Evolutionary conservation across 164 flowering plant genomes (phyloP).

Genomic region (Cinnamomum chago): DNA sequence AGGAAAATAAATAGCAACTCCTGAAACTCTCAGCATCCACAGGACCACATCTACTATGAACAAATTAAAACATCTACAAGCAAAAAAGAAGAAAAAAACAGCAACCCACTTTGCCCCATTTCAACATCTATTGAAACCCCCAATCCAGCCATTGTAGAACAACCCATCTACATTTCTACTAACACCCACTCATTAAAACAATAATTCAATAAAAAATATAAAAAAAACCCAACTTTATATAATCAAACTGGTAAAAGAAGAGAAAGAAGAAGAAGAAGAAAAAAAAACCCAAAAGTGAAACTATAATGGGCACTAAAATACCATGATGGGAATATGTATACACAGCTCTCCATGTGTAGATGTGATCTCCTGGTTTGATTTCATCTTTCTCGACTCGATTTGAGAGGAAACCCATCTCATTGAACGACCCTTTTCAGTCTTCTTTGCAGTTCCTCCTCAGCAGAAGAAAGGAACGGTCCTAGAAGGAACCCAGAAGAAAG

Average conservation of each 20-base stretch:
- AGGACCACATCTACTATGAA: background rate
- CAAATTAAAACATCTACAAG: background rate
- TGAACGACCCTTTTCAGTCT: background rate
- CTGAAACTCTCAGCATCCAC: background rate
- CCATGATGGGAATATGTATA: conserved; percentile 98
- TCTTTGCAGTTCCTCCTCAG: background rate
- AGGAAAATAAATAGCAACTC: background rate
- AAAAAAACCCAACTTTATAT: background rate
- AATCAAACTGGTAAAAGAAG: background rate
- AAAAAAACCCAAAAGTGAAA: background rate
- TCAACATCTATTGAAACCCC: background rate
- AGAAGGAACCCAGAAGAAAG: background rate
- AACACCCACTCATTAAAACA: background rate
- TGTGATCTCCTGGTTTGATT: conserved; percentile 87
- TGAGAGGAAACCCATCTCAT: conserved; percentile 73
- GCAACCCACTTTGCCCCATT: background rate
- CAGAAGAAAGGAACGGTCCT: background rate
- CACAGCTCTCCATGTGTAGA: conserved; percentile 88
- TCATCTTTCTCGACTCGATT: conserved; percentile 66
- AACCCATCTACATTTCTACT: background rate
- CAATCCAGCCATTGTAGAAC: background rate
- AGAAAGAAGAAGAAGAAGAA: background rate
- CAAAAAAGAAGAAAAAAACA: background rate
- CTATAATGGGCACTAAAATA: conserved; percentile 11
- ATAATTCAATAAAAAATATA: background rate